Evolutionary conservation across 345 rosid genomes (phyloP).

Genomic region (Rhodamnia argentea): DNA sequence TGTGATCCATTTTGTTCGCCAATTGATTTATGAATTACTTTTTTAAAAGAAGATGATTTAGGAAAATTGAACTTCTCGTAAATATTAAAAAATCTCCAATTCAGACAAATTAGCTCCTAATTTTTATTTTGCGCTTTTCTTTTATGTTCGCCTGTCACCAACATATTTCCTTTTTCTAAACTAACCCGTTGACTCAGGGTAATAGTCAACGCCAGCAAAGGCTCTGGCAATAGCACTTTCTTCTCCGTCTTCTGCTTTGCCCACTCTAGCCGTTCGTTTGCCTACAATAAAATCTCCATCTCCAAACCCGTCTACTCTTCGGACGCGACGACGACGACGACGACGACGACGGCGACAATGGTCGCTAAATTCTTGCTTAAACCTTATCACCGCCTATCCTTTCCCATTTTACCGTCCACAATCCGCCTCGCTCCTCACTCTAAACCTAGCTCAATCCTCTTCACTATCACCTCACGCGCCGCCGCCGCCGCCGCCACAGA

Average conservation of each 20-base stretch:
- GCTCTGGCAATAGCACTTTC: neutral
- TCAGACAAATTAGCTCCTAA: neutral
- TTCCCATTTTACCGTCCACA: neutral
- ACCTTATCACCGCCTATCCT: neutral
- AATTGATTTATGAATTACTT: neutral
- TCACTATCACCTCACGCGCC: slow-evolving; percentile 18
- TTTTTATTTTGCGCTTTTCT: neutral
- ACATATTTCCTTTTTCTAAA: neutral
- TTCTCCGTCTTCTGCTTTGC: neutral
- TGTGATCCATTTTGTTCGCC: neutral
- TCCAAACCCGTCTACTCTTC: neutral
- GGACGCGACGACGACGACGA: neutral
- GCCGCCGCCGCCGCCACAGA: slow-evolving; percentile 4
- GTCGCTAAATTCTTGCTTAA: slow-evolving; percentile 29
- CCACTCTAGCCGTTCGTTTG: neutral
- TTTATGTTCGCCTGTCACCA: neutral
- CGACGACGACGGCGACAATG: slow-evolving; percentile 9
- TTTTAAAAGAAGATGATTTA: neutral
- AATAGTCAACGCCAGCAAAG: neutral
- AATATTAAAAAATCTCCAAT: neutral
- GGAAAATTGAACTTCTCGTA: neutral
- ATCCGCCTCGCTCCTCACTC: neutral
- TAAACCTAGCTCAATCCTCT: neutral
- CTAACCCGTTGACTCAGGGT: neutral
- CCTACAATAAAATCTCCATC: neutral